These are phyloP conservation scores for Tetrahymena elliotti DNA, from an alignment of 73 alveolate genomes.

Conservation along the genomic window DNA sequence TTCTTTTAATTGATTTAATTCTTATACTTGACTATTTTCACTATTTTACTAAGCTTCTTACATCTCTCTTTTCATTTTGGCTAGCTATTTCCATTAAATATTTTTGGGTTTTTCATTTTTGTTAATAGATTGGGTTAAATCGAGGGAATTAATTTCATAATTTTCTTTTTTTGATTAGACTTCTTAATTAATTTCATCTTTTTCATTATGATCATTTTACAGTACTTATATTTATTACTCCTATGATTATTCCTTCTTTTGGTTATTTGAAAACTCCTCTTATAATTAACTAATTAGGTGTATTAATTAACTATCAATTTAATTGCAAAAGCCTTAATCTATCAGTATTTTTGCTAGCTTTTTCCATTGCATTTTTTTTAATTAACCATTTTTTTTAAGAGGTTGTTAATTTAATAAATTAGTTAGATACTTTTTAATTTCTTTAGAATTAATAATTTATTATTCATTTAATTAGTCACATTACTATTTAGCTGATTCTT, in stretches of 20 bases:
- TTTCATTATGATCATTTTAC: background rate
- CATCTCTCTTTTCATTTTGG: background rate
- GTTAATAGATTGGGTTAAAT: background rate
- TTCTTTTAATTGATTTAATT: no score
- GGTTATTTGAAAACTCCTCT: background rate
- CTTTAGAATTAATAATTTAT: background rate
- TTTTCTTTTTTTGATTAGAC: no score
- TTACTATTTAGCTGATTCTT: background rate
- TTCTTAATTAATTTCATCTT: background rate
- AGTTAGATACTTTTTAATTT: background rate
- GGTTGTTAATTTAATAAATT: background rate
- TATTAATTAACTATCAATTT: background rate
- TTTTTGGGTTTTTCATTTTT: no score
- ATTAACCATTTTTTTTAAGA: background rate
- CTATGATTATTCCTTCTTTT: background rate
- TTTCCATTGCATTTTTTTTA: background rate
- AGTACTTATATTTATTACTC: no score
- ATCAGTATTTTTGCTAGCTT: background rate
- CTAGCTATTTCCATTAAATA: background rate
- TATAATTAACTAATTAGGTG: no score
- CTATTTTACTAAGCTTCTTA: background rate
- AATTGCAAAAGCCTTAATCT: background rate
- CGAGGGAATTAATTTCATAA: no score
- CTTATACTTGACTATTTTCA: no score
- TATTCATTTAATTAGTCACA: background rate